Evolutionary conservation across 2,329 filamentous ascomycete species (phyloP), one percentile per base, ranked within the genome.

Genomic region (Sporothrix curviconia): DNA sequence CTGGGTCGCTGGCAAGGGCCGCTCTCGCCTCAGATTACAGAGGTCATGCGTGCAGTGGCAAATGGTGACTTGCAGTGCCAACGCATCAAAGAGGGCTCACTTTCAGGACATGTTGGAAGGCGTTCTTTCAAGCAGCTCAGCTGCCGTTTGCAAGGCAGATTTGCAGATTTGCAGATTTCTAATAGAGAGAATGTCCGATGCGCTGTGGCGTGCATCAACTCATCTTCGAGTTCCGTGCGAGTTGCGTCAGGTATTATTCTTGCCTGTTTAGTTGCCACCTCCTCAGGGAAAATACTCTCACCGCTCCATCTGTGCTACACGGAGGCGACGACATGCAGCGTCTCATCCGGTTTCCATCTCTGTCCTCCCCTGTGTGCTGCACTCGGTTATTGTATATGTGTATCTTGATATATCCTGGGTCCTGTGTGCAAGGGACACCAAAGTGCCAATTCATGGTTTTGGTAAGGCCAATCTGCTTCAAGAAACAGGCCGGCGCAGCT

Each of bases 271-370:
- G 15, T 51, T 40, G 15, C 4, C 49, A 28, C 34, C 37, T 34
- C 46, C 24, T n/a, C n/a, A n/a, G n/a, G n/a, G n/a, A n/a, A 17
- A n/a, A 17, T 14, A 52, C 39, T 25, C 50, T 58, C 56, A 54
- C 56, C 56, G 56, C 43, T 50, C 36, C 14, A 14, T 4, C 12
- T 58, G 56, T 58, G 24, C 36, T 36, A 58, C 56, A 15, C 52
- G 19, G 28, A 54, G 51, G 42, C 25, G 40, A 37, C 30, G 24
- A n/a, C 7, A 11, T 24, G 39, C n/a, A 39, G 39, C 51, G 39
- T 43, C 39, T 54, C 39, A 43, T 44, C 22, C 14, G 28, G 40
- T 11, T 14, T 1, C 25, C 24, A 36, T 32, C 34, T 32, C 12
- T 39, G 7, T 19, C n/a, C 44, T 3, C 8, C 28, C 28, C 44